Evolutionary conservation across 2,329 filamentous ascomycete genomes (phyloP), one percentile per base, ranked within the genome.

Genomic region (Exophiala oligosperma): DNA sequence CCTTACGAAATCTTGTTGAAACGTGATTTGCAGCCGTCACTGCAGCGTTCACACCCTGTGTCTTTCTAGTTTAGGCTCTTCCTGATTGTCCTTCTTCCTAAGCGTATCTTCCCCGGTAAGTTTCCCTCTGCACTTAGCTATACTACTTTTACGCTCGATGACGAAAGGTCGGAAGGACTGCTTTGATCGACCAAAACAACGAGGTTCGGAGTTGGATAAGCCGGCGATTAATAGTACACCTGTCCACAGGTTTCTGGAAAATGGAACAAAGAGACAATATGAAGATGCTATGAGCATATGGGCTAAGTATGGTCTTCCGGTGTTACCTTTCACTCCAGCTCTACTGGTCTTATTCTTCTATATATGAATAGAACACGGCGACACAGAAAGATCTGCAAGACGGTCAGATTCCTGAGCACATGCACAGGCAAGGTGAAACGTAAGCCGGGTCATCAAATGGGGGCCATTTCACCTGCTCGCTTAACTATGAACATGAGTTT

Each of bases 81-180:
- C 1, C 17, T 9, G n/a, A 54, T 38, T 54, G 43, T 54, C 52
- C 52, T 54, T 49, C 43, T 54, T 49, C 29, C 52, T 49, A 48
- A 47, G 37, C 37, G 4, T 49, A 43, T 48, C 35, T 54, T 47
- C 28, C 23, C 35, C 37, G 49, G 35, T 26, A 41, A 38, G 40
- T 47, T 37, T 54, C 52, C 41, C 52, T 54, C 52, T 48, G 12
- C 52, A 32, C 7, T 54, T 41, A 21, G 50, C 37, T 14, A 4
- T 53, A 14, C 50, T 46, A 9, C 40, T 43, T 46, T 46, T 41
- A 21, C 26, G 5, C 50, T 53, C 4, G 37, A 46, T 53, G 37
- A 37, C 37, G 37, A 53, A 53, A 44, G 50, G 50, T 44, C 50
- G 50, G 21, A 17, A 14, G 35, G 37, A 28, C 48, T 50, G 37